Conservation (phyloP, 345 rosid species). For the Passiflora organensis region DNA sequence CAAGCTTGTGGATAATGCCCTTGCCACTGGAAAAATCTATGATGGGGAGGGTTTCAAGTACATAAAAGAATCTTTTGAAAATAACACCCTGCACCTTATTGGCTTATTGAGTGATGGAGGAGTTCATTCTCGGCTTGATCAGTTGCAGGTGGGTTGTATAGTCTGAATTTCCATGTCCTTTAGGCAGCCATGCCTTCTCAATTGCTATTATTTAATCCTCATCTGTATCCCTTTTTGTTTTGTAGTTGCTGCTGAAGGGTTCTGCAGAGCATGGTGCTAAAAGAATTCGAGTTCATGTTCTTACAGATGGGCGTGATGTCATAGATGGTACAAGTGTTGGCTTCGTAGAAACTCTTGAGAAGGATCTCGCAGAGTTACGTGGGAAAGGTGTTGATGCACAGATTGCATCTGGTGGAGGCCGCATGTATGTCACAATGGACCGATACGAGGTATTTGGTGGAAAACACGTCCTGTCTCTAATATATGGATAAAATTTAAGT, state of each 20-base stretch:
- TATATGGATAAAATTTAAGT: too few relatives aligned
- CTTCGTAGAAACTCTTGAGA: conserved; percentile 77
- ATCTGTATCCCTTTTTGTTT: neutral
- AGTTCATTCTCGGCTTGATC: conserved; percentile 94
- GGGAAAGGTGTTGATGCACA: conserved; percentile 80
- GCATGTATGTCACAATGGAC: conserved; percentile 96
- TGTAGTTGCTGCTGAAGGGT: conserved; percentile 81
- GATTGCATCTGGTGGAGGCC: conserved; percentile 98
- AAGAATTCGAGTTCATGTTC: conserved; percentile 82
- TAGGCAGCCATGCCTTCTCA: neutral
- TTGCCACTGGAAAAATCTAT: conserved; percentile 82
- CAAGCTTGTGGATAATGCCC: conserved; percentile 86
- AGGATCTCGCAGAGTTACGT: conserved; percentile 51
- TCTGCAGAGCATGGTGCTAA: conserved; percentile 79
- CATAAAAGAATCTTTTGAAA: conserved; percentile 50
- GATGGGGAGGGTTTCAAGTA: conserved; percentile 84
- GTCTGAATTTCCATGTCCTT: neutral
- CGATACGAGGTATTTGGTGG: conserved; percentile 67
- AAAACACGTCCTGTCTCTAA: too few relatives aligned
- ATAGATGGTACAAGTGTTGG: conserved; percentile 89
- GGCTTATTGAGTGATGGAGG: conserved; percentile 96
- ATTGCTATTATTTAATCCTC: neutral
- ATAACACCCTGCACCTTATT: conserved; percentile 71
- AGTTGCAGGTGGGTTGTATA: conserved; percentile 52
- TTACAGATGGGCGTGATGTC: conserved; percentile 98